These are phyloP conservation scores for Amaranthus tricolor DNA, from an alignment of 179 eudicot genomes.

Conservation along the genomic window DNA sequence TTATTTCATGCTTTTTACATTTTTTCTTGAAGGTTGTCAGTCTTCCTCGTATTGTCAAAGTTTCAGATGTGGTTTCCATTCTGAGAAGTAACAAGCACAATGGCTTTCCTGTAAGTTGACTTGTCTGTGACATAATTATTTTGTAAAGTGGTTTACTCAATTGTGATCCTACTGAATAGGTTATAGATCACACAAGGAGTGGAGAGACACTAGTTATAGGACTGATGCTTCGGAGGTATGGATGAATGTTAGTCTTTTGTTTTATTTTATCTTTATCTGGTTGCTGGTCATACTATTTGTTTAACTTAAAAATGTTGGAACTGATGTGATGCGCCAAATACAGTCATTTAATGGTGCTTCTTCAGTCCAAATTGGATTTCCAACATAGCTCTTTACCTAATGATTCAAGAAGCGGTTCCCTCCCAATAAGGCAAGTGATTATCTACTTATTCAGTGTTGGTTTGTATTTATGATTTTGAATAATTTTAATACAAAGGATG, in stretches of 20 bases:
- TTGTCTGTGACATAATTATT: slow-evolving; percentile 7
- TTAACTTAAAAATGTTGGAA: not conserved
- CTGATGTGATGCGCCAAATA: slow-evolving; percentile 28
- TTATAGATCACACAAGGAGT: slow-evolving; percentile 76
- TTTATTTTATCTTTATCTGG: not conserved
- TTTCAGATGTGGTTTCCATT: slow-evolving; percentile 72
- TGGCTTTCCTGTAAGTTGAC: slow-evolving; percentile 90
- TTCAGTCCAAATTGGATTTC: slow-evolving; percentile 94
- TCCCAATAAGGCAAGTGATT: slow-evolving; percentile 69
- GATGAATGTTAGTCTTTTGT: not conserved
- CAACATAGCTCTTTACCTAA: slow-evolving; percentile 87
- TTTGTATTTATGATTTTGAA: not conserved
- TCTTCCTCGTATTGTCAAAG: slow-evolving; percentile 78
- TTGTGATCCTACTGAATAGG: slow-evolving; percentile 39
- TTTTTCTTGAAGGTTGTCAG: slow-evolving; percentile 57
- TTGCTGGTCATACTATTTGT: not conserved
- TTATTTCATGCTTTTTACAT: not conserved
- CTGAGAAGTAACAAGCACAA: slow-evolving; percentile 85
- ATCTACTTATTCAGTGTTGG: slow-evolving; percentile 6
- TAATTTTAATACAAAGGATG: not conserved
- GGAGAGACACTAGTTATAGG: slow-evolving; percentile 93
- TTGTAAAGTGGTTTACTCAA: slow-evolving; percentile 1
- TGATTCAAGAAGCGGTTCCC: slow-evolving; percentile 74
- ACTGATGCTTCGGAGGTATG: slow-evolving; percentile 84
- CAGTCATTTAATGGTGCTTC: slow-evolving; percentile 93